Conservation (phyloP, 2,329 filamentous ascomycete genomes). For the Paecilomyces sp. region DNA sequence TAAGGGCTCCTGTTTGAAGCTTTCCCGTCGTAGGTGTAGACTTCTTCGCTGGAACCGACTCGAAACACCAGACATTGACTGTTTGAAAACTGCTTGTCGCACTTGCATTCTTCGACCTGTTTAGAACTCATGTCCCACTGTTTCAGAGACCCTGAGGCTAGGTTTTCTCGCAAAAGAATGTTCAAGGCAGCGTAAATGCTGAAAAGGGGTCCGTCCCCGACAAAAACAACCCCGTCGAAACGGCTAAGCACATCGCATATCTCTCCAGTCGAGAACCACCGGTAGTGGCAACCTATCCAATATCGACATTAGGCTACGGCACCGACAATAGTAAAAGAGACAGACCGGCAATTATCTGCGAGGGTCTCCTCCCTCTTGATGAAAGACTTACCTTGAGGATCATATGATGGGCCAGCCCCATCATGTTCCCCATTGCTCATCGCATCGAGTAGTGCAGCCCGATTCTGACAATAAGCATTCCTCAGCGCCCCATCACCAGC, state of each 20-base stretch:
- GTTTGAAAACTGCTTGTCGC: slow-evolving; percentile 34
- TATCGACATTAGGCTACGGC: slow-evolving; percentile 3
- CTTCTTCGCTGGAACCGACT: slow-evolving; percentile 18
- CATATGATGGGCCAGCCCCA: slow-evolving; percentile 35
- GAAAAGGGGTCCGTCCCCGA: slow-evolving; percentile 34
- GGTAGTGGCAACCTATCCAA: slow-evolving; percentile 31
- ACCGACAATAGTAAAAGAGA: neutral
- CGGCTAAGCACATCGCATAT: slow-evolving; percentile 39
- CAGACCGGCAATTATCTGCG: neutral
- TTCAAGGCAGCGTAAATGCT: slow-evolving; percentile 40
- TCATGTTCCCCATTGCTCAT: slow-evolving; percentile 36
- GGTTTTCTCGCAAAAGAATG: slow-evolving; percentile 35
- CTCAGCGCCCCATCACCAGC: slow-evolving; percentile 8
- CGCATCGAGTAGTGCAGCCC: slow-evolving; percentile 29
- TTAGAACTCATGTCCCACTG: slow-evolving; percentile 30
- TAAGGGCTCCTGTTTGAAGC: slow-evolving; percentile 9
- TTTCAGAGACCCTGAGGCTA: slow-evolving; percentile 32
- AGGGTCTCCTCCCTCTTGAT: neutral
- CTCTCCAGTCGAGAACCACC: slow-evolving; percentile 35
- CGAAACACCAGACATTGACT: slow-evolving; percentile 19
- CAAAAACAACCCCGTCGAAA: slow-evolving; percentile 35
- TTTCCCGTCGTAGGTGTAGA: slow-evolving; percentile 7
- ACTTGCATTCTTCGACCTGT: slow-evolving; percentile 26
- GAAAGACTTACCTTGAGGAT: slow-evolving; percentile 22
- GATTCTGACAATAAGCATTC: slow-evolving; percentile 23